phyloP scores from a whole-genome alignment of 805 yeast species.

The Yamadazyma laniorum region DNA sequence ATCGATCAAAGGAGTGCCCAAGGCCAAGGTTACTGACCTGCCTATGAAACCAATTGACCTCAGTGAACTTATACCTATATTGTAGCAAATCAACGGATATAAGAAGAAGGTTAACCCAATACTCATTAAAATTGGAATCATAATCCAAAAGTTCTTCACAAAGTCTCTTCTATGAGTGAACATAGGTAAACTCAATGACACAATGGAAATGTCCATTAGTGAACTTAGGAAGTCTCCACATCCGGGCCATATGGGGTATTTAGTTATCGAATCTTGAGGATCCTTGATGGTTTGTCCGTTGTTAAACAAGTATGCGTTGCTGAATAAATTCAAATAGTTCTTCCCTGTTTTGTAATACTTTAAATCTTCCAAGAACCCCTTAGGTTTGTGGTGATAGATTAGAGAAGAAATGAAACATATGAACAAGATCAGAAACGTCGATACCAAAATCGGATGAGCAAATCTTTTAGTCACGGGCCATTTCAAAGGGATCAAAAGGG shows the following conservation, averaged over 20 bases:
- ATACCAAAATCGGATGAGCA: conserved; percentile 71
- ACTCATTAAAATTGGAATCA: conserved; percentile 58
- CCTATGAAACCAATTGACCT: conserved; percentile 76
- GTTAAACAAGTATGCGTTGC: conserved; percentile 29
- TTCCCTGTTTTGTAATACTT: conserved; percentile 65
- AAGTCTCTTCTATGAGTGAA: conserved; percentile 68
- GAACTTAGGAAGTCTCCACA: conserved; percentile 75
- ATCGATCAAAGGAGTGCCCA: conserved; percentile 72
- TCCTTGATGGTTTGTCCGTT: conserved; percentile 22
- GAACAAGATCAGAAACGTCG: conserved; percentile 62
- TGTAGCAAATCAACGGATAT: conserved; percentile 68
- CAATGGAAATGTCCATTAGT: conserved; percentile 75
- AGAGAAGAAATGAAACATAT: conserved; percentile 59
- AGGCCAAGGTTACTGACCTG: conserved; percentile 73
- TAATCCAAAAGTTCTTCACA: conserved; percentile 53
- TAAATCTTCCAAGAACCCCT: conserved; percentile 52
- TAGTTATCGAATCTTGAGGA: conserved; percentile 21
- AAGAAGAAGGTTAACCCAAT: conserved; percentile 59
- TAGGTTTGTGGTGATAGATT: conserved; percentile 44
- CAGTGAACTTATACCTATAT: conserved; percentile 58
- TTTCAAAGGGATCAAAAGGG: conserved; percentile 44
- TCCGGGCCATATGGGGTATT: conserved; percentile 60
- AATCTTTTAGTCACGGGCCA: conserved; percentile 47
- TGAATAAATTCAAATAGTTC: conserved; percentile 59
- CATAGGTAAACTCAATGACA: conserved; percentile 74